These are phyloP conservation scores for Bipolaris sorokiniana DNA, from an alignment of 2,329 filamentous ascomycete genomes.

Conservation along the genomic window DNA sequence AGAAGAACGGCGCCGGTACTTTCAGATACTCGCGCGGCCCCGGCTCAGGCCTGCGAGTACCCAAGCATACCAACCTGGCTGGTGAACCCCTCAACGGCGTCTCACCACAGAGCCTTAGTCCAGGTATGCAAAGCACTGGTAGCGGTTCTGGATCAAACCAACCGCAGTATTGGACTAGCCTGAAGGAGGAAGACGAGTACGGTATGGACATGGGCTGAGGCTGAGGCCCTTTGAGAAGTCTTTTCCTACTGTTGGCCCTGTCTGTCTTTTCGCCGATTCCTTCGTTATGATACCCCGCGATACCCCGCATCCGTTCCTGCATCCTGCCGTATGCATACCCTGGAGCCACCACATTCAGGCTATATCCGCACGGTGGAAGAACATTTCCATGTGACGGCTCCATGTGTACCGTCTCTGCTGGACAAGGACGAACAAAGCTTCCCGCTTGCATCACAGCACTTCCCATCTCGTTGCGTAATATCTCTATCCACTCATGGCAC, in stretches of 20 bases:
- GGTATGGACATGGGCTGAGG: slow-evolving; percentile 69
- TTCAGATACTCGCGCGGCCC: slow-evolving; percentile 84
- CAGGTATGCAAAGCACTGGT: slow-evolving; percentile 67
- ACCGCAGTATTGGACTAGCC: slow-evolving; percentile 66
- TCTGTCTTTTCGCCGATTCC: slow-evolving; percentile 31
- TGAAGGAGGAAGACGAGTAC: slow-evolving; percentile 94
- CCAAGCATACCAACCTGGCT: slow-evolving; percentile 88
- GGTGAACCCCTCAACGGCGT: slow-evolving; percentile 72
- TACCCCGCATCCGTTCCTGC: slow-evolving; percentile 41
- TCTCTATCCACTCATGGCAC: slow-evolving; percentile 23
- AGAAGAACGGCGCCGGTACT: slow-evolving; percentile 75
- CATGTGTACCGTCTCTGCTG: slow-evolving; percentile 41
- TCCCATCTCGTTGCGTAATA: slow-evolving; percentile 43
- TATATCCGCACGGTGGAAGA: slow-evolving; percentile 5
- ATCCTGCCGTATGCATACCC: slow-evolving; percentile 37
- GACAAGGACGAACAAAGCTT: slow-evolving; percentile 37
- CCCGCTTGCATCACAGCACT: slow-evolving; percentile 31
- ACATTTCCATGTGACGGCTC: slow-evolving; percentile 5
- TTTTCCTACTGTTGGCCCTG: slow-evolving; percentile 16
- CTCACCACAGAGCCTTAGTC: slow-evolving; percentile 63
- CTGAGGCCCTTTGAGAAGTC: slow-evolving; percentile 15
- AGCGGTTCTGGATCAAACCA: slow-evolving; percentile 62
- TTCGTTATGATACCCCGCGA: slow-evolving; percentile 46
- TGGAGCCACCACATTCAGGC: slow-evolving; percentile 16
- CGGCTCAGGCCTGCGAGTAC: slow-evolving; percentile 86